A percentile compares a stretch with the other conserved stretches of the same genome.
Evolutionary conservation across 192 early-diverging fungal species (phyloP).

Genomic region (Backusella circina): DNA sequence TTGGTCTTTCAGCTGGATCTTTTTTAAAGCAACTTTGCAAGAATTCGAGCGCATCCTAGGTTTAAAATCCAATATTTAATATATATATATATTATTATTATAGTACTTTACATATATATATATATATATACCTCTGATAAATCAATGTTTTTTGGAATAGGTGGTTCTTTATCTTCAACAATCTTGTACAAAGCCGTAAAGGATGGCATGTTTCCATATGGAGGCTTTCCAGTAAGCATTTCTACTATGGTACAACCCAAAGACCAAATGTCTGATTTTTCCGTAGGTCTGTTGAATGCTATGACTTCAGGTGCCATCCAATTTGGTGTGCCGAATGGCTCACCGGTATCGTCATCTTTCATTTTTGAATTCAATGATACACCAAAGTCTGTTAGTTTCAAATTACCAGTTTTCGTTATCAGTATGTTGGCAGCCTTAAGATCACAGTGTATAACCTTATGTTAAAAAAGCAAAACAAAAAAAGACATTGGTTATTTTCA

Average conservation of each 20-base stretch:
- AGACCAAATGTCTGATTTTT: constrained; percentile 93
- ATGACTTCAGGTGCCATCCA: constrained; percentile 95
- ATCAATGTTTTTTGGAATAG: constrained; percentile 75
- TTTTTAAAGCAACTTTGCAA: constrained; percentile 82
- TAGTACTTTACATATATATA: background rate
- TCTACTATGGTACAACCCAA: constrained; percentile 94
- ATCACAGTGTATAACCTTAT: constrained; percentile 81
- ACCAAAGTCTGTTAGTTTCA: constrained; percentile 96
- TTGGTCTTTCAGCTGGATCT: constrained; percentile 65
- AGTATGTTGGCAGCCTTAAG: constrained; percentile 96
- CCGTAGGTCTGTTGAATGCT: constrained; percentile 80
- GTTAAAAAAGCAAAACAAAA: background rate
- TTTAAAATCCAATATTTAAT: background rate
- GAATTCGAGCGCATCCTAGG: constrained; percentile 54
- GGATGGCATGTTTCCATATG: constrained; percentile 78
- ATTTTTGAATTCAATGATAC: constrained; percentile 84
- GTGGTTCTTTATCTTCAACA: constrained; percentile 87
- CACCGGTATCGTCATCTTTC: constrained; percentile 55
- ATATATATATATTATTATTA: no score
- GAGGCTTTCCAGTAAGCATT: constrained; percentile 88
- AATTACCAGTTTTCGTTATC: constrained; percentile 89
- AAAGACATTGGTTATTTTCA: background rate
- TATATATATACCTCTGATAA: constrained; percentile 21
- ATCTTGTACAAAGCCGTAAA: constrained; percentile 92
- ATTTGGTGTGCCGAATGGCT: constrained; percentile 78